Evolutionary conservation across 441 rosid species (phyloP).

Genomic region (Iberis amara): DNA sequence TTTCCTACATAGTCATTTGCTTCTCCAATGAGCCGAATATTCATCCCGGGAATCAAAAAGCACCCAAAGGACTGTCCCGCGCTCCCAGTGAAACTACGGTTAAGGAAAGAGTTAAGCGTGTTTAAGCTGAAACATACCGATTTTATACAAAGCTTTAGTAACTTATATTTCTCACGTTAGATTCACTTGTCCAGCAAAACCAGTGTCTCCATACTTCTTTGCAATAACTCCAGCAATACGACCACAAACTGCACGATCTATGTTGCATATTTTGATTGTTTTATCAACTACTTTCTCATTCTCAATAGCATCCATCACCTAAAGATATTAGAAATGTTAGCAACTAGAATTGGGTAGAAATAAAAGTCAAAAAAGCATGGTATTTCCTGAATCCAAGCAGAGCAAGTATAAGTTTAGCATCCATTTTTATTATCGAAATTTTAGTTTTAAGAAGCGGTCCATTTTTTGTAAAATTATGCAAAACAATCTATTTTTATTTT

Average conservation of each 20-base stretch:
- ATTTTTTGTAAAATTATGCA: too few relatives aligned
- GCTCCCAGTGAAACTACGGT: constrained; percentile 74
- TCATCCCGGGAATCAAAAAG: constrained; percentile 96
- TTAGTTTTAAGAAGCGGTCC: too few relatives aligned
- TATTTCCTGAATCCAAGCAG: too few relatives aligned
- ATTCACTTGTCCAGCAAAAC: constrained; percentile 92
- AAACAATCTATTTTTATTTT: too few relatives aligned
- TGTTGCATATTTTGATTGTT: constrained; percentile 69
- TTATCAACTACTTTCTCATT: constrained; percentile 71
- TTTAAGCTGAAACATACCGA: constrained; percentile 26
- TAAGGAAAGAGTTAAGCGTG: constrained; percentile 18
- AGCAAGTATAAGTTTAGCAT: too few relatives aligned
- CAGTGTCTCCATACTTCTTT: constrained; percentile 88
- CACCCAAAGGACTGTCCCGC: constrained; percentile 98
- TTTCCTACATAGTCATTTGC: constrained; percentile 95
- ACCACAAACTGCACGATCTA: constrained; percentile 92
- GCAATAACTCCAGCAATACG: constrained; percentile 81
- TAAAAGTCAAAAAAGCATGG: not conserved
- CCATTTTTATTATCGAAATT: too few relatives aligned
- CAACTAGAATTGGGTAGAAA: constrained; percentile 5
- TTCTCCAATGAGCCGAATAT: constrained; percentile 81
- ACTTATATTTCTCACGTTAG: constrained; percentile 52
- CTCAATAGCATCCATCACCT: constrained; percentile 78
- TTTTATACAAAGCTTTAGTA: not conserved
- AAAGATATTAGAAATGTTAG: constrained; percentile 19